These are phyloP conservation scores for Colletotrichum trifolii DNA, from an alignment of 2,329 filamentous ascomycete genomes.

Conservation along the genomic window DNA sequence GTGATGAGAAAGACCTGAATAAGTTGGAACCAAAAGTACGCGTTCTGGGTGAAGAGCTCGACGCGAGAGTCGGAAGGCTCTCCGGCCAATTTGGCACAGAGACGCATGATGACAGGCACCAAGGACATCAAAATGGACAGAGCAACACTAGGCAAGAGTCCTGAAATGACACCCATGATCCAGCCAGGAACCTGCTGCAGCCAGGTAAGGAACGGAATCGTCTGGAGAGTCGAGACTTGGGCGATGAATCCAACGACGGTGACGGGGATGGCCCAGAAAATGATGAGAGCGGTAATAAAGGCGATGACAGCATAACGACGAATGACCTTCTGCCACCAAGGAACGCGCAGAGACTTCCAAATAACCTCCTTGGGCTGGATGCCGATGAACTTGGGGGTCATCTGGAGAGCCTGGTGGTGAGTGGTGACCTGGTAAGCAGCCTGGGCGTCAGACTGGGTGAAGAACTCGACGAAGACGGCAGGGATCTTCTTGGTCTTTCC, in stretches of 20 bases:
- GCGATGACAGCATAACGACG: conserved; percentile 75
- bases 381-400: conserved; percentile 87
- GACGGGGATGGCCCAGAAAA: conserved; percentile 86
- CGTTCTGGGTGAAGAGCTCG: conserved; percentile 90
- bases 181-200: conserved; percentile 74
- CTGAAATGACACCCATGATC: conserved; percentile 86
- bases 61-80: conserved; percentile 82
- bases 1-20: conserved; percentile 92
- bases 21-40: conserved; percentile 91
- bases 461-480: conserved; percentile 92
- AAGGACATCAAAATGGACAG: conserved; percentile 88
- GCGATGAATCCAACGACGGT: conserved; percentile 87
- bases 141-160: conserved; percentile 82
- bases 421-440: conserved; percentile 86
- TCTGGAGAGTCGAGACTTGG: conserved; percentile 78
- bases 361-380: conserved; percentile 85
- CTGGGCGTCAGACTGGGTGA: conserved; percentile 84
- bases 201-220: conserved; percentile 75
- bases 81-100: conserved; percentile 81
- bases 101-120: conserved; percentile 82
- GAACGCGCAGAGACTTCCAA: conserved; percentile 86
- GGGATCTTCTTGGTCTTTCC: conserved; percentile 75
- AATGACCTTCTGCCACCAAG: conserved; percentile 86
- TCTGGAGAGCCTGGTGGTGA: conserved; percentile 87
- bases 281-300: conserved; percentile 81